Conservation (phyloP, 139 green algal species). For the Marvania coccoides region DNA sequence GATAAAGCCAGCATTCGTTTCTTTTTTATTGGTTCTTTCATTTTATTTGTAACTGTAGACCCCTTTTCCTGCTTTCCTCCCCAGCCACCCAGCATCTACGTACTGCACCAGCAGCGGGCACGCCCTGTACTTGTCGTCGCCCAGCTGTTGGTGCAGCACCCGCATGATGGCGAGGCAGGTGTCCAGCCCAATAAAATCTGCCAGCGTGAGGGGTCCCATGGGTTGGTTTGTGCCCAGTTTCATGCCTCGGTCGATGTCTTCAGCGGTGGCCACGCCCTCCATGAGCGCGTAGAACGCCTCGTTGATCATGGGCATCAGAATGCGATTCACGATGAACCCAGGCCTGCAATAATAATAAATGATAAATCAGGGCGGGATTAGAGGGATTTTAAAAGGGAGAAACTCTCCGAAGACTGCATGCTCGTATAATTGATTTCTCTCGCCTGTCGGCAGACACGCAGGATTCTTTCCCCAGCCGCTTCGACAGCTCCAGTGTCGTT, state of each 20-base stretch:
- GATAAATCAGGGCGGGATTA: neutral
- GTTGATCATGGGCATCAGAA: conserved; percentile 96
- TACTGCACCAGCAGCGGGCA: conserved; percentile 58
- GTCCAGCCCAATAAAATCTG: conserved; percentile 81
- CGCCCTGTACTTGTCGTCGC: conserved; percentile 81
- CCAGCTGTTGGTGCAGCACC: conserved; percentile 75
- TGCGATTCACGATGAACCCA: conserved; percentile 92
- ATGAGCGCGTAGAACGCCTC: conserved; percentile 80
- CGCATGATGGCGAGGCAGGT: conserved; percentile 87
- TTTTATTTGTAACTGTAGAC: conserved; percentile 49
- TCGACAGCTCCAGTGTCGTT: conserved; percentile 43
- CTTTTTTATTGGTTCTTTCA: too few species aligned
- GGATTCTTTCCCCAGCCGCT: conserved; percentile 71
- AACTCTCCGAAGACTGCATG: too few species aligned
- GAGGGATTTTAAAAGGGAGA: neutral
- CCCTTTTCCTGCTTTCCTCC: conserved; percentile 57
- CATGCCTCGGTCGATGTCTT: conserved; percentile 86
- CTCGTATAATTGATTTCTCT: too few species aligned
- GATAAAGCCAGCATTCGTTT: too few species aligned
- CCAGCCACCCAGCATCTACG: conserved; percentile 84
- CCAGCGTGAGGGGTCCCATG: conserved; percentile 49
- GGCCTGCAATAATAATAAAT: too few species aligned
- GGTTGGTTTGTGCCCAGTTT: conserved; percentile 77
- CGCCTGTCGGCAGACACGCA: conserved; percentile 54
- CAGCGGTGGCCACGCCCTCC: conserved; percentile 64